Percentiles rank a stretch among this genome's conserved stretches.
Evolutionary conservation across 129 eudicot species (phyloP).

Genomic region (Helichrysum umbraculigerum): DNA sequence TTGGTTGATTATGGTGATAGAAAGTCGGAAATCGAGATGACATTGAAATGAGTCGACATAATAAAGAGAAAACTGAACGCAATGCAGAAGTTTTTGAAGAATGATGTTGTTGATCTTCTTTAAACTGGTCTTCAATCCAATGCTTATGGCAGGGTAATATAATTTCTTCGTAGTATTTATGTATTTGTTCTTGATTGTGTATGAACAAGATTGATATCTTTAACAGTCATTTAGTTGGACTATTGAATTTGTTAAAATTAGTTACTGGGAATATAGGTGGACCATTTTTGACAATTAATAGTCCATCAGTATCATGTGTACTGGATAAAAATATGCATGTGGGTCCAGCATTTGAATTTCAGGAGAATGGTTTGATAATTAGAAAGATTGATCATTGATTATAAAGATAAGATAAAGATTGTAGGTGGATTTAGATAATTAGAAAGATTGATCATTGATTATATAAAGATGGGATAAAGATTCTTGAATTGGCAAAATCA

Average conservation of each 20-base stretch:
- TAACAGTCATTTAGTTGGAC: not conserved
- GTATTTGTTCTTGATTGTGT: not conserved
- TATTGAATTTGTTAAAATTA: not conserved
- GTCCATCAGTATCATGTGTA: not conserved
- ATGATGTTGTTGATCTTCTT: slow-evolving; percentile 79
- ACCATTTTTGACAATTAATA: not conserved
- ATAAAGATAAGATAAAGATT: not conserved
- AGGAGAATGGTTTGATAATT: not conserved
- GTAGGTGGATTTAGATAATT: not conserved
- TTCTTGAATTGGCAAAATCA: not conserved
- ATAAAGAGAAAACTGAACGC: slow-evolving; percentile 69
- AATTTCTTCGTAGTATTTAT: not conserved
- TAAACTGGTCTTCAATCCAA: slow-evolving; percentile 51
- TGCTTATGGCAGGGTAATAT: slow-evolving; percentile 79
- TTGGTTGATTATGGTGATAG: slow-evolving; percentile 34
- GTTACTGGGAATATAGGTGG: not conserved
- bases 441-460: slow-evolving; percentile 5
- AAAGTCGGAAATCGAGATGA: slow-evolving; percentile 57
- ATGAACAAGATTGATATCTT: not conserved
- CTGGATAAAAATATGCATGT: not conserved
- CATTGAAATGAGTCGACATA: slow-evolving; percentile 56
- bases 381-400: not conserved
- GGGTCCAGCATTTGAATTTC: not conserved
- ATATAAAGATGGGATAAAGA: not conserved
- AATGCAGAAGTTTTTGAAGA: slow-evolving; percentile 74